phyloP scores from a whole-genome alignment of 768 basidiomycete genomes.

The Gautieria morchelliformis region DNA sequence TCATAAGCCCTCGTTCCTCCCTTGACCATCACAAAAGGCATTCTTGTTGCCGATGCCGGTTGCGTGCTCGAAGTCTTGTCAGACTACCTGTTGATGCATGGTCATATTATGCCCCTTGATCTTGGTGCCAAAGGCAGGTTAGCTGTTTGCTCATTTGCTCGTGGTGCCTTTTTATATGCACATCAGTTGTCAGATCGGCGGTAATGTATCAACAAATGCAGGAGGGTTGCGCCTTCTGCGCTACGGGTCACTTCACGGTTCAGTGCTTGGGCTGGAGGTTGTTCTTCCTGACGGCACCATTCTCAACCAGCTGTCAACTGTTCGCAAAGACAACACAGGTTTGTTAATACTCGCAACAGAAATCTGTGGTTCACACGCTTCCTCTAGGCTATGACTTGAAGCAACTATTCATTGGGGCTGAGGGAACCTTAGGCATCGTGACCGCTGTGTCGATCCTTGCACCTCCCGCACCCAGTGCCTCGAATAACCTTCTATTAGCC shows the following conservation, averaged over 20 bases:
- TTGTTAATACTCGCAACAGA: slow-evolving; percentile 28
- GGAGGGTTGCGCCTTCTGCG: slow-evolving; percentile 91
- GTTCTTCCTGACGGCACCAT: slow-evolving; percentile 92
- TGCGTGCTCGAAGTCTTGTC: slow-evolving; percentile 85
- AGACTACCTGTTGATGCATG: slow-evolving; percentile 74
- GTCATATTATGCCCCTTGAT: slow-evolving; percentile 96
- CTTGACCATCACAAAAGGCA: slow-evolving; percentile 24
- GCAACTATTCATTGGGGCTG: slow-evolving; percentile 95
- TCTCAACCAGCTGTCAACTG: slow-evolving; percentile 76
- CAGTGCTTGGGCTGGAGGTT: slow-evolving; percentile 90
- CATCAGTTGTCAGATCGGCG: slow-evolving; percentile 89
- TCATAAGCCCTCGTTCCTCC: too few relatives aligned
- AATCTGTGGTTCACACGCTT: too few relatives aligned
- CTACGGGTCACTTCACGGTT: slow-evolving; percentile 92
- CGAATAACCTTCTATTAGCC: too few relatives aligned
- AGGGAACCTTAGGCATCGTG: slow-evolving; percentile 92
- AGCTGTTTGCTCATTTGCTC: slow-evolving; percentile 10
- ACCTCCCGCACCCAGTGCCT: slow-evolving; percentile 33
- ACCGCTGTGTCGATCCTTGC: slow-evolving; percentile 94
- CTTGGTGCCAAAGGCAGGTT: slow-evolving; percentile 94
- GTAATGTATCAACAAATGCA: slow-evolving; percentile 94
- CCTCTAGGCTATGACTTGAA: slow-evolving; percentile 56
- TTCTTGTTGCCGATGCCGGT: slow-evolving; percentile 89
- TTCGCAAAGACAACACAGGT: slow-evolving; percentile 97
- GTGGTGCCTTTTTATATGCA: background rate